These are phyloP conservation scores for Fusarium sp. DNA, from an alignment of 2,329 filamentous ascomycete species.

Conservation along the genomic window DNA sequence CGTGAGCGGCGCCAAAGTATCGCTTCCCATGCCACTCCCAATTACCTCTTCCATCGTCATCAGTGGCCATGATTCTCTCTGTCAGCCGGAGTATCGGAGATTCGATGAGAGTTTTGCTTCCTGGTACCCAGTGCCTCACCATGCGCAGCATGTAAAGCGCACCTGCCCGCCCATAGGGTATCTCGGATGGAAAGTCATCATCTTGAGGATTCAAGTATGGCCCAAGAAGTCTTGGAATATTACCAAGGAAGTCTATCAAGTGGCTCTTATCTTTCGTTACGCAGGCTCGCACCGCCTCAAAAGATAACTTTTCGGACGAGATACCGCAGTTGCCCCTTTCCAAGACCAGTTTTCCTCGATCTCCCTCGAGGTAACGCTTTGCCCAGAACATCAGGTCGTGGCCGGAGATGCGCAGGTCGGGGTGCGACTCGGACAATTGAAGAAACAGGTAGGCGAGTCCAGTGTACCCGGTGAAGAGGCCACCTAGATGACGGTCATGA, in stretches of 20 bases:
- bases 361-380: slow-evolving; percentile 56
- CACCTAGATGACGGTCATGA: slow-evolving; percentile 50
- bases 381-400: slow-evolving; percentile 58
- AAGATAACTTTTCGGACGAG: slow-evolving; percentile 58
- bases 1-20: slow-evolving; percentile 74
- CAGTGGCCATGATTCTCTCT: slow-evolving; percentile 65
- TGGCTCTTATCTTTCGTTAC: slow-evolving; percentile 51
- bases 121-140: slow-evolving; percentile 64
- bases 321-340: slow-evolving; percentile 59
- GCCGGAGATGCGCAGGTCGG: slow-evolving; percentile 54
- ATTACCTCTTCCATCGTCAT: slow-evolving; percentile 50
- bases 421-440: slow-evolving; percentile 55
- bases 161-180: slow-evolving; percentile 73
- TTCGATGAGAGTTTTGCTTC: slow-evolving; percentile 59
- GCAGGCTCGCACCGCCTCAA: slow-evolving; percentile 56
- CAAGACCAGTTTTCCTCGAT: slow-evolving; percentile 47
- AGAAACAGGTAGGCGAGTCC: slow-evolving; percentile 66
- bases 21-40: slow-evolving; percentile 72
- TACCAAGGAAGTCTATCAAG: slow-evolving; percentile 53
- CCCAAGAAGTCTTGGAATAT: slow-evolving; percentile 48
- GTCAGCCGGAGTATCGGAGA: slow-evolving; percentile 65
- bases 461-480: slow-evolving; percentile 63
- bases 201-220: slow-evolving; percentile 39
- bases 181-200: slow-evolving; percentile 64
- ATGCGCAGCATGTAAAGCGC: slow-evolving; percentile 73